phyloP scores from a whole-genome alignment of 129 eudicot genomes.

The Ambrosia artemisiifolia region DNA sequence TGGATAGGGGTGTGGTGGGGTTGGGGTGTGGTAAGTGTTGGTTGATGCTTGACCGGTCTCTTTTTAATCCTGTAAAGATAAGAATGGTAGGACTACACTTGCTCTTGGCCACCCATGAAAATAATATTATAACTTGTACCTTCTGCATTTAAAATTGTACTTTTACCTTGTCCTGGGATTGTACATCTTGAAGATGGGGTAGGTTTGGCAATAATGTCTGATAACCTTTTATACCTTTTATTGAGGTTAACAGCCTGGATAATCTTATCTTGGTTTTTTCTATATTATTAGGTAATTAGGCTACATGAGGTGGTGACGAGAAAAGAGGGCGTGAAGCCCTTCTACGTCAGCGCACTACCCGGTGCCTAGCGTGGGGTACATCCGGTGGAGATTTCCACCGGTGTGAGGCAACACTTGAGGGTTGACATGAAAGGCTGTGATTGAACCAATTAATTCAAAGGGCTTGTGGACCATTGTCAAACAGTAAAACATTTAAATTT shows the following conservation, averaged over 20 bases:
- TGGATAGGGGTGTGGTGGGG: conserved; percentile 23
- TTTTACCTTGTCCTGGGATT: neutral
- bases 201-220: neutral
- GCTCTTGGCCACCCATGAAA: conserved; percentile 10
- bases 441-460: too few relatives aligned
- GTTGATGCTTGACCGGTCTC: conserved; percentile 28
- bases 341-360: too few relatives aligned
- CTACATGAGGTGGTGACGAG: too few relatives aligned
- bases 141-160: conserved; percentile 17
- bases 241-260: neutral
- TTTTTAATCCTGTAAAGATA: conserved; percentile 20
- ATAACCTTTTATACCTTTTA: neutral
- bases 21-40: conserved; percentile 10
- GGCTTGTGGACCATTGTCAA: too few relatives aligned
- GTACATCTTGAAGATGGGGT: neutral
- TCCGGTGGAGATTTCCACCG: too few relatives aligned
- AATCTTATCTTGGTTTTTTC: neutral
- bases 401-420: too few relatives aligned
- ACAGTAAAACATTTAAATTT: too few relatives aligned
- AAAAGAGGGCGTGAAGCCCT: too few relatives aligned
- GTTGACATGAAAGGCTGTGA: too few relatives aligned
- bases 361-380: too few relatives aligned
- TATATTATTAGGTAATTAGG: neutral
- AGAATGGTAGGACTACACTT: conserved; percentile 31
- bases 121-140: conserved; percentile 17